Evolutionary conservation across 495 filamentous ascomycete species (phyloP).

Genomic region (Hyaloscypha hepaticicola): DNA sequence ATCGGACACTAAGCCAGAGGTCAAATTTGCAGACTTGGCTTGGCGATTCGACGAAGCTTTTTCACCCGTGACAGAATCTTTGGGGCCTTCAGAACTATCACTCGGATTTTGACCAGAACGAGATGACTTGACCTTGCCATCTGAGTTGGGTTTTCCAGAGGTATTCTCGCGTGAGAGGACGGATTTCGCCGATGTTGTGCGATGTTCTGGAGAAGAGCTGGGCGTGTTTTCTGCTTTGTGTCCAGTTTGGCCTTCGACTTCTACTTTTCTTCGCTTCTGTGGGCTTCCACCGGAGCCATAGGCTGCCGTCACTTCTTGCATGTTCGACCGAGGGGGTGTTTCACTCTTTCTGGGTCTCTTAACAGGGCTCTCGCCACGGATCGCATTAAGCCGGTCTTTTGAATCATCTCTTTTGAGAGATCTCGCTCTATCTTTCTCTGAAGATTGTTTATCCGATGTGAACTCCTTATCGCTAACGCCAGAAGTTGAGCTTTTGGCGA

Average conservation of each 20-base stretch:
- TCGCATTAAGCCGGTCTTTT: conserved; percentile 46
- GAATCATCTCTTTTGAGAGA: conserved; percentile 54
- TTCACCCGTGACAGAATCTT: conserved; percentile 2
- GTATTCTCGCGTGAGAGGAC: conserved; percentile 23
- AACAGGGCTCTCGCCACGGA: conserved; percentile 46
- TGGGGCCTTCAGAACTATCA: conserved; percentile 8
- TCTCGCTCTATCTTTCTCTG: conserved; percentile 27
- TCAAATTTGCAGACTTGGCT: conserved; percentile 1
- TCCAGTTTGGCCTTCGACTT: conserved; percentile 29
- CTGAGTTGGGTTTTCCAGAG: conserved; percentile 15
- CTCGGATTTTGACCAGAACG: conserved; percentile 11
- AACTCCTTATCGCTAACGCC: conserved; percentile 39
- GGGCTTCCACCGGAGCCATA: conserved; percentile 48
- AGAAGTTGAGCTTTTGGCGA: conserved; percentile 26
- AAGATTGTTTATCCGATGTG: conserved; percentile 15
- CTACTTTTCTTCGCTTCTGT: conserved; percentile 49
- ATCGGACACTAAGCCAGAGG: conserved; percentile 2
- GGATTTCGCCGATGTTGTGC: conserved; percentile 16
- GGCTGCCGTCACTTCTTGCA: conserved; percentile 45
- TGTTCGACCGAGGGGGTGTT: conserved; percentile 62
- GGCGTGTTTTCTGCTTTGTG: conserved; percentile 21
- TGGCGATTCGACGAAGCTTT: conserved; percentile 12
- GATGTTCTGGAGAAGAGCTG: conserved; percentile 32
- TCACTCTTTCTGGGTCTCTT: conserved; percentile 66
- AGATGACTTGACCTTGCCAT: conserved; percentile 18